Conservation (phyloP, 2,329 filamentous ascomycete genomes). For the Allantophomopsis cytisporea region DNA sequence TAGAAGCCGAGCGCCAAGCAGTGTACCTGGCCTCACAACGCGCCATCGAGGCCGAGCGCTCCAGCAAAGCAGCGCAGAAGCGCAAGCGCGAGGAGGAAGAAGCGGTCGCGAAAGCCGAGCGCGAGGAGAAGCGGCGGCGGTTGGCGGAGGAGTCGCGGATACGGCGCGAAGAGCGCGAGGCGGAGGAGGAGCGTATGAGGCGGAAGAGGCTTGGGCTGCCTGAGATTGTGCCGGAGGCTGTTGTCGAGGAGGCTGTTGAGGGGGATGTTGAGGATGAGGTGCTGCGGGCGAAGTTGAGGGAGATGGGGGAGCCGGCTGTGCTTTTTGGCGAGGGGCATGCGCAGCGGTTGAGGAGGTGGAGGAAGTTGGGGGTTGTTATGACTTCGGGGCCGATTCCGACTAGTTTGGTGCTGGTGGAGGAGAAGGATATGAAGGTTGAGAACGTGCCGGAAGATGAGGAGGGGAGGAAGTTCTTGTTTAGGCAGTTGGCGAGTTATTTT, state of each 20-base stretch:
- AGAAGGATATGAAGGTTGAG: slow-evolving; percentile 78
- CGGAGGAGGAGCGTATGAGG: slow-evolving; percentile 56
- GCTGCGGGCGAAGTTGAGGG: slow-evolving; percentile 53
- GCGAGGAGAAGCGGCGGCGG: slow-evolving; percentile 70
- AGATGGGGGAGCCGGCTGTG: slow-evolving; percentile 55
- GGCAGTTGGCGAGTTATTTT: slow-evolving; percentile 90
- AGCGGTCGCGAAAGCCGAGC: slow-evolving; percentile 48
- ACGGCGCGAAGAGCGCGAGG: slow-evolving; percentile 58
- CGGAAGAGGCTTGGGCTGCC: slow-evolving; percentile 71
- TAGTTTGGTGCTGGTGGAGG: slow-evolving; percentile 63
- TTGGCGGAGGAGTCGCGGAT: slow-evolving; percentile 69
- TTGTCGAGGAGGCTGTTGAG: slow-evolving; percentile 26
- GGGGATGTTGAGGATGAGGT: slow-evolving; percentile 62
- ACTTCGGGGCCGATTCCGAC: slow-evolving; percentile 78
- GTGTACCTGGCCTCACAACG: slow-evolving; percentile 75
- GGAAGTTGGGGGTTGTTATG: slow-evolving; percentile 44
- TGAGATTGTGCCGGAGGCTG: slow-evolving; percentile 43
- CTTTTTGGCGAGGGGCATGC: slow-evolving; percentile 75
- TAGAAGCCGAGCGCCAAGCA: slow-evolving; percentile 69
- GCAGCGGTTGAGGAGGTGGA: slow-evolving; percentile 57
- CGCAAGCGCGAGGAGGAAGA: slow-evolving; percentile 84
- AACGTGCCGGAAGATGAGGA: slow-evolving; percentile 47
- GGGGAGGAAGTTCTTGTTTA: slow-evolving; percentile 59
- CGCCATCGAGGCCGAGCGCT: slow-evolving; percentile 56
- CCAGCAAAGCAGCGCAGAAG: slow-evolving; percentile 60